Evolutionary conservation across 352 stramenopile genomes (phyloP), one percentile per base, ranked within the genome.

Genomic region (Phytophthora cryptogea): DNA sequence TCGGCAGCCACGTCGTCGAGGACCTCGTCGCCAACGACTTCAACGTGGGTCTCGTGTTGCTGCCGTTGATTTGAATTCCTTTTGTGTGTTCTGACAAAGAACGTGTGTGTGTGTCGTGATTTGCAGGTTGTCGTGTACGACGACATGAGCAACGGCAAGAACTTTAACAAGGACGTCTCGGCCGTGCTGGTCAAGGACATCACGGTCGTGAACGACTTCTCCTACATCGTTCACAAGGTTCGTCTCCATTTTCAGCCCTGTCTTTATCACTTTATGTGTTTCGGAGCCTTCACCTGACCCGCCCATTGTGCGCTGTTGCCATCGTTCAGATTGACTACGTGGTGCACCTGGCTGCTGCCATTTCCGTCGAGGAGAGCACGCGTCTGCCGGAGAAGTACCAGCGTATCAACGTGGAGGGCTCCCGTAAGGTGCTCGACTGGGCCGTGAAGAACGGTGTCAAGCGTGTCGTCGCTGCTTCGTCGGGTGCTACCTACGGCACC

Each of bases 71-170:
- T 23, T 42, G 31, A 3, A 14, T 26, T 8, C 26, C 37, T 47
- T 8, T 23, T 33, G 35, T 8, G 36, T 43, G 39, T 41, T 59
- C 42, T 59, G 37, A 59, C 37, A 50, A 44, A 13, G 2, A 44
- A 7, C 37, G 4, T 50, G 2, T 36, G 27, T 42, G 20, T 9
- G 16, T 51, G 33, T 51, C 20, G 10, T n/a, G 8, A 1, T 14
- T 47, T 33, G 23, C 49, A 89, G 79, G 83, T 92, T 23, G 78
- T 93, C 31, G 79, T 93, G 57, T 91, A 90, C 57, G 83, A 93
- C 48, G 83, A 93, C 66, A 91, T 91, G 83, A 93, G 83, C 78
- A 93, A 93, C 59, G 83, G 83, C 57, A 83, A 80, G 51, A 93
- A 93, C 67, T 90, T 91, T 44, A 89, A 93, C 70, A 77, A 78